These are phyloP conservation scores for Adansonia grandidieri DNA, from an alignment of 441 rosid genomes.

Conservation along the genomic window DNA sequence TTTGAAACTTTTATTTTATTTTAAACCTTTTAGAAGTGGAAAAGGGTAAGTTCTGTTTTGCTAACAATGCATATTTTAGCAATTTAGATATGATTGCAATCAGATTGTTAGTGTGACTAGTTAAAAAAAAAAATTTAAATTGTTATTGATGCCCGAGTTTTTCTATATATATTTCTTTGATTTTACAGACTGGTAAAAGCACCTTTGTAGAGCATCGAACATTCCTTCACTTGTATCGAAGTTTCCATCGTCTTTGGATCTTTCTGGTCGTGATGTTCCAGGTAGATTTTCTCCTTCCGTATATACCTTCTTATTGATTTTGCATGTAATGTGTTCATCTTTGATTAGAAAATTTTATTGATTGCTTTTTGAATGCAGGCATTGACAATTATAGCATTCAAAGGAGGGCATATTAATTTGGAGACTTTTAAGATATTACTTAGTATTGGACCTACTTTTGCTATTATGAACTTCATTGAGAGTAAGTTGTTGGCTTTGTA, in stretches of 20 bases:
- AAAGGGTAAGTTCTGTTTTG: no score
- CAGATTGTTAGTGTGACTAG: not conserved
- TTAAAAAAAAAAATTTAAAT: not conserved
- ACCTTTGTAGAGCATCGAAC: slow-evolving; percentile 99
- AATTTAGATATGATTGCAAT: not conserved
- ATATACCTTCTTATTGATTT: slow-evolving; percentile 26
- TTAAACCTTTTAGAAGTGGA: not conserved
- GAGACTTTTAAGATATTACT: slow-evolving; percentile 82
- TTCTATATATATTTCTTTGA: slow-evolving; percentile 19
- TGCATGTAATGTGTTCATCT: slow-evolving; percentile 28
- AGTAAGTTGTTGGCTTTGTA: slow-evolving; percentile 50
- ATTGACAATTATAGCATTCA: slow-evolving; percentile 92
- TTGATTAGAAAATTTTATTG: slow-evolving; percentile 18
- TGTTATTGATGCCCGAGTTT: not conserved
- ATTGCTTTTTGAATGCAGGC: slow-evolving; percentile 52
- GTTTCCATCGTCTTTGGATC: slow-evolving; percentile 98
- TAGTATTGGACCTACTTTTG: slow-evolving; percentile 90
- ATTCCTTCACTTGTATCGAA: slow-evolving; percentile 94
- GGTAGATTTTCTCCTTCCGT: slow-evolving; percentile 48
- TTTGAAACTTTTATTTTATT: slow-evolving; percentile 11
- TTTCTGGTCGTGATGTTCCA: slow-evolving; percentile 97
- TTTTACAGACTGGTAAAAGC: slow-evolving; percentile 92
- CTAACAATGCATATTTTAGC: not conserved
- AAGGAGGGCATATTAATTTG: slow-evolving; percentile 58
- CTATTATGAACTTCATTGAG: slow-evolving; percentile 89